A percentile compares a stretch with the other conserved stretches of the same genome.
phyloP scores from a whole-genome alignment of 495 filamentous ascomycete species.

The Lepidopterella palustris region DNA sequence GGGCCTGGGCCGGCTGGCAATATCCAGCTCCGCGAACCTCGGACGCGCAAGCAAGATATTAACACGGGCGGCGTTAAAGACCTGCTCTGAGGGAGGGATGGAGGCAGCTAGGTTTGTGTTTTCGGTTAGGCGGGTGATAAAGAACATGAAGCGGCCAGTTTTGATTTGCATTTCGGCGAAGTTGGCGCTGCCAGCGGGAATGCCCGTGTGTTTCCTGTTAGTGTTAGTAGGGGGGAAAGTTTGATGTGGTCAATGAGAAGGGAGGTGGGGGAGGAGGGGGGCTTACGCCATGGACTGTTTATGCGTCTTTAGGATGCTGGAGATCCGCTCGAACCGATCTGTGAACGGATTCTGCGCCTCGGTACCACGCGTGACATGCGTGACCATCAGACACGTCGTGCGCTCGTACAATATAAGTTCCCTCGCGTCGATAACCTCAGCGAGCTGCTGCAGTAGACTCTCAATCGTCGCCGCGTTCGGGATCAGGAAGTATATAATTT shows the following conservation, averaged over 20 bases:
- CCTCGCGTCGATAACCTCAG: conserved; percentile 77
- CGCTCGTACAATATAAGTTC: conserved; percentile 95
- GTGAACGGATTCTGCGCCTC: conserved; percentile 76
- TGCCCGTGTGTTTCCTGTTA: conserved; percentile 35
- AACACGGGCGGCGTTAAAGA: conserved; percentile 80
- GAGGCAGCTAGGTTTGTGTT: conserved; percentile 94
- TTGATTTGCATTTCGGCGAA: conserved; percentile 63
- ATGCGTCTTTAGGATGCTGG: conserved; percentile 94
- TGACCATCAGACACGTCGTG: conserved; percentile 90
- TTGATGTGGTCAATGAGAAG: background rate
- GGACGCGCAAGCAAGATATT: conserved; percentile 81
- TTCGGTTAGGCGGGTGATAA: conserved; percentile 85
- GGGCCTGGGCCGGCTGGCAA: conserved; percentile 26
- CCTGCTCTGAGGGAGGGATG: conserved; percentile 77
- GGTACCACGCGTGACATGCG: conserved; percentile 64
- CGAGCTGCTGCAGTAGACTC: conserved; percentile 67
- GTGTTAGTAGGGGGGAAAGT: background rate
- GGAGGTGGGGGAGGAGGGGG: conserved; percentile 2
- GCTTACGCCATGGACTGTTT: conserved; percentile 67
- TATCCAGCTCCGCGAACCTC: conserved; percentile 56
- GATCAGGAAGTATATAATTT: conserved; percentile 91
- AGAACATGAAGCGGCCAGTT: conserved; percentile 75
- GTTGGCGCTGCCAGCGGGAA: conserved; percentile 41
- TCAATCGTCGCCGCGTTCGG: conserved; percentile 91
- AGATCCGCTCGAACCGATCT: conserved; percentile 90